Conservation (phyloP, 2,329 filamentous ascomycete species). For the Fusarium succisae region DNA sequence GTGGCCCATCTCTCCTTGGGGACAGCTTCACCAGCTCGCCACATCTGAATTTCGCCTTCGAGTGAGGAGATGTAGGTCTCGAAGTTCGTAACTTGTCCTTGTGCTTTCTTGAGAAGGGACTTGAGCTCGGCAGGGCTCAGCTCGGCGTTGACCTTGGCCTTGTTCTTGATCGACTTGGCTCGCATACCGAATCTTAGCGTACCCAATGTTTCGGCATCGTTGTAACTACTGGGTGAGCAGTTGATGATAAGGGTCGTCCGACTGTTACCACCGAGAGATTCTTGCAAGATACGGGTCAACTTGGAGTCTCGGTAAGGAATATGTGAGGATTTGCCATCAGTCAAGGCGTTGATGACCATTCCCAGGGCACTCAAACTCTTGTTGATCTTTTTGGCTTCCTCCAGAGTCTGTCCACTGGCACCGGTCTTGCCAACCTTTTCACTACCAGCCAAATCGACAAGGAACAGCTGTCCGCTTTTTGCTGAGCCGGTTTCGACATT, state of each 20-base stretch:
- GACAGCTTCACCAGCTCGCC: slow-evolving; percentile 88
- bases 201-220: slow-evolving; percentile 92
- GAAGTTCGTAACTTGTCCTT: slow-evolving; percentile 87
- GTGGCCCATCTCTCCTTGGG: slow-evolving; percentile 89
- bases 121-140: slow-evolving; percentile 96
- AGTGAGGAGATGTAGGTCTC: slow-evolving; percentile 85
- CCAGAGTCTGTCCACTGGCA: slow-evolving; percentile 94
- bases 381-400: slow-evolving; percentile 99
- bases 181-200: slow-evolving; percentile 94
- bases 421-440: slow-evolving; percentile 99
- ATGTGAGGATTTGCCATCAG: slow-evolving; percentile 95
- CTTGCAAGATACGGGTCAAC: slow-evolving; percentile 95
- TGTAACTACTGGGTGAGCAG: slow-evolving; percentile 98
- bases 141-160: slow-evolving; percentile 99
- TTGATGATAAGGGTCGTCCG: slow-evolving; percentile 99
- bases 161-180: slow-evolving; percentile 99
- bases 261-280: slow-evolving; percentile 96
- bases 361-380: slow-evolving; percentile 98
- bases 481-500: slow-evolving; percentile 95
- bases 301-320: slow-evolving; percentile 98
- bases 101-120: slow-evolving; percentile 88
- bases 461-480: slow-evolving; percentile 95
- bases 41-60: slow-evolving; percentile 85
- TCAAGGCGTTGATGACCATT: slow-evolving; percentile 98
- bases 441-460: slow-evolving; percentile 97